phyloP scores from a whole-genome alignment of 2,329 filamentous ascomycete genomes.

The Fusarium begoniae region DNA sequence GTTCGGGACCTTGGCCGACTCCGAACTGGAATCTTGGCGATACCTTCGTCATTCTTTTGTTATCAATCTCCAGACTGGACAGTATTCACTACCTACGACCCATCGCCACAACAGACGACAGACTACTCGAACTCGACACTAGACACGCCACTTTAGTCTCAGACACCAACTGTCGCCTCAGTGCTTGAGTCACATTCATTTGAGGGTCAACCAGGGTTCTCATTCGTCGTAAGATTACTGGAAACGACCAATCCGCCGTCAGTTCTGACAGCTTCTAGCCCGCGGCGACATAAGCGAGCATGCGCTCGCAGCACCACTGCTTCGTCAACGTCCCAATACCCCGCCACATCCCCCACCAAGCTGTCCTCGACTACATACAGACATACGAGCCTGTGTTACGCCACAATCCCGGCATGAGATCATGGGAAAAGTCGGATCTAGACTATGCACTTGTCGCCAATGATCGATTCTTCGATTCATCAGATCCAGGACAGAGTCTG shows the following conservation, averaged over 20 bases:
- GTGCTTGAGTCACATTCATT: neutral
- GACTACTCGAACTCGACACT: fast-evolving
- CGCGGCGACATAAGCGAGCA: conserved; percentile 31
- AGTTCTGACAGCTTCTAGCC: neutral
- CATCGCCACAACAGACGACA: too few relatives aligned
- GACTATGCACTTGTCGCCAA: conserved; percentile 44
- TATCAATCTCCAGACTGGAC: neutral
- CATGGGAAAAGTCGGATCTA: conserved; percentile 46
- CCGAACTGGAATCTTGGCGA: neutral
- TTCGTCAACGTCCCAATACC: conserved; percentile 54
- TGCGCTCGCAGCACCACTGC: conserved; percentile 45
- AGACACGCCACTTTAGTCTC: neutral
- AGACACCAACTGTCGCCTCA: too few relatives aligned
- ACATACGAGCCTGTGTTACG: conserved; percentile 52
- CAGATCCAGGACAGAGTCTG: conserved; percentile 44
- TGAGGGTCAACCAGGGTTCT: neutral
- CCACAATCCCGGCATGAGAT: conserved; percentile 50
- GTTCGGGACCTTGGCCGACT: neutral
- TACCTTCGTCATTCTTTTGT: neutral
- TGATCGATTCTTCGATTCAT: conserved; percentile 53
- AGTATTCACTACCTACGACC: neutral
- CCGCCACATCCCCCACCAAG: conserved; percentile 45
- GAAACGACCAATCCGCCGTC: neutral
- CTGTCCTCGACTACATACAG: conserved; percentile 51
- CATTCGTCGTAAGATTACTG: neutral